A percentile compares a stretch with the other conserved stretches of the same genome.
Evolutionary conservation across 1,284 basidiomycete species (phyloP).

Genomic region (Pterulicium gracile): DNA sequence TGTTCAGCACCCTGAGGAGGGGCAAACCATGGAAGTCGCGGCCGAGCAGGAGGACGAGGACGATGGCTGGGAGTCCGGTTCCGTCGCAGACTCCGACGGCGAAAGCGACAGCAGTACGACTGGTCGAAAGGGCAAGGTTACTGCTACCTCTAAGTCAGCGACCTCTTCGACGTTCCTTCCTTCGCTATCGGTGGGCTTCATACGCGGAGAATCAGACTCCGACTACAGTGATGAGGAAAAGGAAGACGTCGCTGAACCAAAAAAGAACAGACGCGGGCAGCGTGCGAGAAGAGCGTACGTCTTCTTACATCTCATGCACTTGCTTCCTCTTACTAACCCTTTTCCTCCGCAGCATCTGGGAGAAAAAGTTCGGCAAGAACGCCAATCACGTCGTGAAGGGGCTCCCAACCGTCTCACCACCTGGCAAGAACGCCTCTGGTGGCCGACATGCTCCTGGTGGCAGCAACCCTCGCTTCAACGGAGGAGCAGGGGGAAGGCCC

Average conservation of each 20-base stretch:
- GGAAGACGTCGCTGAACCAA: slow-evolving; percentile 43
- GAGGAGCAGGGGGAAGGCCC: not conserved
- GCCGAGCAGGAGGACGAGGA: slow-evolving; percentile 18
- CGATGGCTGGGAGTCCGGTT: slow-evolving; percentile 33
- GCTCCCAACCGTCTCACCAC: slow-evolving; percentile 22
- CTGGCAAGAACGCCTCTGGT: slow-evolving; percentile 10
- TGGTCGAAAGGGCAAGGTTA: slow-evolving; percentile 16
- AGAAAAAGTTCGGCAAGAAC: slow-evolving; percentile 87
- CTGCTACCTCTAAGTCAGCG: slow-evolving; percentile 6
- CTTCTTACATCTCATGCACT: slow-evolving; percentile 6
- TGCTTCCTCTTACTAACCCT: slow-evolving; percentile 7
- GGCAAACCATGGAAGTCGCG: slow-evolving; percentile 19
- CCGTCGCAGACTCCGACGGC: slow-evolving; percentile 18
- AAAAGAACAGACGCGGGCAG: slow-evolving; percentile 89
- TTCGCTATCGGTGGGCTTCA: slow-evolving; percentile 78
- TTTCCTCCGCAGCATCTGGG: slow-evolving; percentile 71
- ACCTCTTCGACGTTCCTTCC: slow-evolving; percentile 77
- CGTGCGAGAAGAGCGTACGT: slow-evolving; percentile 85
- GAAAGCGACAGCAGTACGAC: slow-evolving; percentile 16
- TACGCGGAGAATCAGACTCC: slow-evolving; percentile 68
- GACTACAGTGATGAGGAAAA: slow-evolving; percentile 67
- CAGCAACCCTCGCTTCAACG: not conserved
- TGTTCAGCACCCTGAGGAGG: slow-evolving; percentile 16
- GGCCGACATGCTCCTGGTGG: too few relatives aligned
- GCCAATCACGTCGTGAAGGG: slow-evolving; percentile 85